Evolutionary conservation across 2,329 filamentous ascomycete species (phyloP).

Genomic region (Fusarium euwallaceae): DNA sequence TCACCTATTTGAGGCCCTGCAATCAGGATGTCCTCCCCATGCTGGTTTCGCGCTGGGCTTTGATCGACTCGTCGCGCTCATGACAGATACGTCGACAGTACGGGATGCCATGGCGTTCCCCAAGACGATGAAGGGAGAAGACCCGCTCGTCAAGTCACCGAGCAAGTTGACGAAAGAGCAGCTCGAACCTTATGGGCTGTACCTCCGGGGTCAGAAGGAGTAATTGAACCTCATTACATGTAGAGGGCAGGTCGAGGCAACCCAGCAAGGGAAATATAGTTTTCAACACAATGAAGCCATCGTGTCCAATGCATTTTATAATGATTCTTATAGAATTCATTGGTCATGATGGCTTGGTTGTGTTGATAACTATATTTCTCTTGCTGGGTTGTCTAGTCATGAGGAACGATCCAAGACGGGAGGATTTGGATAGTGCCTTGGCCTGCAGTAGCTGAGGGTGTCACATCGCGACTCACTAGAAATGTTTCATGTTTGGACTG

Average conservation of each 20-base stretch:
- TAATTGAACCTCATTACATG: too few species aligned
- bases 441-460: neutral
- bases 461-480: slow-evolving; percentile 17
- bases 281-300: too few species aligned
- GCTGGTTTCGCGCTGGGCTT: slow-evolving; percentile 94
- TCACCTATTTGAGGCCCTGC: slow-evolving; percentile 85
- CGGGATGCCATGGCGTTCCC: slow-evolving; percentile 97
- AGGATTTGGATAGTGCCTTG: neutral
- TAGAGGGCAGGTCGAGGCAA: too few species aligned
- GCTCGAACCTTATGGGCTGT: slow-evolving; percentile 62
- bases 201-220: slow-evolving; percentile 31
- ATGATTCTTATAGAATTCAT: too few species aligned
- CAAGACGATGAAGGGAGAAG: slow-evolving; percentile 91
- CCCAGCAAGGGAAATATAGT: too few species aligned
- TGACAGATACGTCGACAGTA: slow-evolving; percentile 82
- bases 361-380: too few species aligned
- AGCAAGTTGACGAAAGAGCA: slow-evolving; percentile 73
- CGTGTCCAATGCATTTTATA: too few species aligned
- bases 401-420: neutral
- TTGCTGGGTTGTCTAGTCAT: neutral
- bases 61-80: slow-evolving; percentile 84
- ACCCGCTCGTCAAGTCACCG: slow-evolving; percentile 85
- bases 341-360: too few species aligned
- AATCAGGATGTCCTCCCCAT: slow-evolving; percentile 91
- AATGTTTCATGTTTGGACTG: neutral